These are phyloP conservation scores for Sordariomycetes sp. DNA, from an alignment of 2,329 filamentous ascomycete genomes.

Conservation along the genomic window DNA sequence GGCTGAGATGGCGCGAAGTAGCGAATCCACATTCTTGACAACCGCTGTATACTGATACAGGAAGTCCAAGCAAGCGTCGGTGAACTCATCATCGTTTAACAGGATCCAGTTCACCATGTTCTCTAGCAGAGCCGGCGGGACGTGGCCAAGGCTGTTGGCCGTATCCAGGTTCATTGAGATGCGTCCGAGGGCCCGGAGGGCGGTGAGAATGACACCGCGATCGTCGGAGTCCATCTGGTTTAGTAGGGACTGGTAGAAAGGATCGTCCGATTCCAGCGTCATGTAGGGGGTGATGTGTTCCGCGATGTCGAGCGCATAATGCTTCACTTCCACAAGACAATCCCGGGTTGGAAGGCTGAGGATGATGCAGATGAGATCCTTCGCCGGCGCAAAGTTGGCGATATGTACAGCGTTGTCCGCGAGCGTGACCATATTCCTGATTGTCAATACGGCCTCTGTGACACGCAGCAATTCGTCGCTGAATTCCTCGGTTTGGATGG, in stretches of 20 bases:
- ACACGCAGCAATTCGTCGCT: conserved; percentile 60
- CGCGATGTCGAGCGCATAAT: conserved; percentile 81
- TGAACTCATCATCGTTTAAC: conserved; percentile 79
- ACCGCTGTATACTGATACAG: conserved; percentile 91
- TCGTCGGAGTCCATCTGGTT: conserved; percentile 54
- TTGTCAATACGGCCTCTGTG: conserved; percentile 74
- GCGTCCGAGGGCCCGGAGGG: conserved; percentile 68
- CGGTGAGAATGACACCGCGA: conserved; percentile 67
- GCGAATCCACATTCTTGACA: conserved; percentile 65
- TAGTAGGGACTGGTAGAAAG: conserved; percentile 66
- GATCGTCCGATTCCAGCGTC: conserved; percentile 56
- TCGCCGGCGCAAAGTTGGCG: conserved; percentile 58
- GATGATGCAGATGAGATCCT: conserved; percentile 72
- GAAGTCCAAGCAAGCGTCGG: conserved; percentile 83
- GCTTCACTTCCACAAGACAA: conserved; percentile 69
- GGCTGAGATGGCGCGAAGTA: conserved; percentile 48
- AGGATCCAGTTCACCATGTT: conserved; percentile 62
- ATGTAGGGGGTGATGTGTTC: conserved; percentile 82
- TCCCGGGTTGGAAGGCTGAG: conserved; percentile 64
- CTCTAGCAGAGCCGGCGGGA: conserved; percentile 53
- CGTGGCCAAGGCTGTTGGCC: conserved; percentile 60
- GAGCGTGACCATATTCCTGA: conserved; percentile 93
- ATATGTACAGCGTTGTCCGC: conserved; percentile 78
- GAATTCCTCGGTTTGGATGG: conserved; percentile 60
- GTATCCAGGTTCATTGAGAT: conserved; percentile 80